Base-by-base conservation (phyloP, 2,329 filamentous ascomycete genomes). In the Xylariales sp. region DNA sequence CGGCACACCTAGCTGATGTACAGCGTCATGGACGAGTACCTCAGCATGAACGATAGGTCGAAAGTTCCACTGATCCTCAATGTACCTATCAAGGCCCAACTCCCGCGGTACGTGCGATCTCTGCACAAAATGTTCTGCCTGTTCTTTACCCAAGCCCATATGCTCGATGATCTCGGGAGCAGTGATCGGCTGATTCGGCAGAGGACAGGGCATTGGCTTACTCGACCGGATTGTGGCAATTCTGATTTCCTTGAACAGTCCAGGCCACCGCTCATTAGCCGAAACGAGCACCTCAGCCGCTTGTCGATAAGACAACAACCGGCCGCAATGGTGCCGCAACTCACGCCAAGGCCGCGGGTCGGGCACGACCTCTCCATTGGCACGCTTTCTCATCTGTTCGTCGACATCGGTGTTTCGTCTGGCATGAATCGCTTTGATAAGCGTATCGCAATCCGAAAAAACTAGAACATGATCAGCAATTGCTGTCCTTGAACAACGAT, bases 11-110 rank as follows among this genome's bases (percentile, higher is more conserved):
- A n/a, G 35, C 4, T 37, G 28, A 3, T 27, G 12, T 1, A 48
- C 19, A 5, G 47, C 35, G 16, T 24, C 40, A 7, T 49, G 44
- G 11, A 52, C 24, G 5, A 43, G 40, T 3, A 52, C 37, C 28
- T 53, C 50, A 14, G 45, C 46, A 24, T 53, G 51, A 2, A 47
- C 46, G 4, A 44, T 36, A 1, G 44, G 46, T 2, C 25, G 37
- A 4, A 48, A 51, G 1, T 9, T n/a, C n/a, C 20, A 20, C 14
- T 24, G 18, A 5, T 15, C 29, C 22, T 21, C 32, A 15, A 46
- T 38, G 14, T 37, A 18, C 14, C 25, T 11, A 27, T 43, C 37
- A 3, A 46, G 27, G 10, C 36, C 36, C n/a, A 45, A 38, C 3
- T 4, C 4, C 9, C 31, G 21, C 15, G 42, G 11, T 12, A 14